A percentile compares a stretch with the other conserved stretches of the same genome.
Conservation (phyloP, 192 early-diverging fungal genomes). For the Backusella circina region DNA sequence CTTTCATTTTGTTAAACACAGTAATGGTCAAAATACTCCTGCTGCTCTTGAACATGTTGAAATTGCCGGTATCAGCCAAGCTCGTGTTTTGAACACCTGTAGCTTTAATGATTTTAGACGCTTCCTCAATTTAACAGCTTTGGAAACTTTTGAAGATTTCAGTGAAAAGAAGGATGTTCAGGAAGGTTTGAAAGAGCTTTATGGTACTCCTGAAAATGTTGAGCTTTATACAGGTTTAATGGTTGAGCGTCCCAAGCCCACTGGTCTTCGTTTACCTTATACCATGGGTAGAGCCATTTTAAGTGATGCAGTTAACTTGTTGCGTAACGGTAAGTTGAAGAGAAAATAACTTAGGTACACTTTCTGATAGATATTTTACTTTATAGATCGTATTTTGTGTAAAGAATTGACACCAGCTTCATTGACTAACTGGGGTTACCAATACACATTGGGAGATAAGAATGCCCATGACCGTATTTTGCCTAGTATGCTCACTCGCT, state of each 20-base stretch:
- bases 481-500: conserved; percentile 10
- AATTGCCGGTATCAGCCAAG: conserved; percentile 39
- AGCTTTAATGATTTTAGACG: conserved; percentile 50
- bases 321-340: conserved; percentile 33
- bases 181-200: conserved; percentile 36
- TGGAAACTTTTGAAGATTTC: conserved; percentile 35
- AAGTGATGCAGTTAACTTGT: conserved; percentile 42
- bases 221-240: conserved; percentile 50
- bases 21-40: conserved; percentile 41
- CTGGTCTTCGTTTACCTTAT: conserved; percentile 43
- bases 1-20: conserved; percentile 2
- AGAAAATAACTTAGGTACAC: neutral
- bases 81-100: conserved; percentile 37
- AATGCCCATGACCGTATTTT: conserved; percentile 9
- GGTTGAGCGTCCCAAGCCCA: conserved; percentile 36
- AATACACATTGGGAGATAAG: conserved; percentile 21
- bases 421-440: conserved; percentile 45
- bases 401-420: conserved; percentile 37
- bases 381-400: conserved; percentile 41
- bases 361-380: neutral
- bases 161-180: conserved; percentile 14
- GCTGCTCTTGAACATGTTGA: conserved; percentile 36
- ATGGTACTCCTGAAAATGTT: conserved; percentile 36
- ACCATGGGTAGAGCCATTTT: conserved; percentile 44
- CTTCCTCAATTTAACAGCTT: conserved; percentile 30